Evolutionary conservation across 345 rosid genomes (phyloP).

Genomic region (Salix koriyanagi): DNA sequence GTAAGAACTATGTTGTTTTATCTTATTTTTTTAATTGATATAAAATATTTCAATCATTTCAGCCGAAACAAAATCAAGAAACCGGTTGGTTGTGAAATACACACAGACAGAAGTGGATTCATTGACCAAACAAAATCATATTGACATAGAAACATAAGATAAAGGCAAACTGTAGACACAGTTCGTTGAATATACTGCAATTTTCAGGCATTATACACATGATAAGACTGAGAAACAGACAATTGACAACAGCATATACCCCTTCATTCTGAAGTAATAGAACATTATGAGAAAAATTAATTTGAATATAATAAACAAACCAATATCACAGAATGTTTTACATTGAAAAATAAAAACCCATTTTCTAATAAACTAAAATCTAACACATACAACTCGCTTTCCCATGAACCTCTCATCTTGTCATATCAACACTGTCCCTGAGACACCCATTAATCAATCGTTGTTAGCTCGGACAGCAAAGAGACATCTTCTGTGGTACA

Average conservation of each 20-base stretch:
- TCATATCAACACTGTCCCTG: constrained; percentile 10
- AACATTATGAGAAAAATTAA: no score
- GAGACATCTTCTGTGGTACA: no score
- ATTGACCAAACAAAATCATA: background rate
- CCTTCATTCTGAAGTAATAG: no score
- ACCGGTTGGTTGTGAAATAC: background rate
- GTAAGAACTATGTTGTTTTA: no score
- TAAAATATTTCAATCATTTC: no score
- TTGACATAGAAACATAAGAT: background rate
- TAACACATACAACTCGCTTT: constrained; percentile 13
- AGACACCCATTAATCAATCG: background rate
- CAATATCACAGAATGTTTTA: no score
- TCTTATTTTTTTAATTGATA: no score
- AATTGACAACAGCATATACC: no score
- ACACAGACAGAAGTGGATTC: background rate
- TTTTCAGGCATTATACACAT: background rate
- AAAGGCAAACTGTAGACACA: background rate
- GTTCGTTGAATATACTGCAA: background rate
- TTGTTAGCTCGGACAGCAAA: no score
- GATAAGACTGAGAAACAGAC: background rate
- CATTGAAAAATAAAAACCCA: no score
- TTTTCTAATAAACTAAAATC: background rate
- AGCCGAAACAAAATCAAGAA: no score
- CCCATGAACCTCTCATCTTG: constrained; percentile 6
- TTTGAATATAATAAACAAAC: no score